Percentiles rank a stretch among this genome's conserved stretches.
Conservation (phyloP, 2,329 filamentous ascomycete species). For the Botrytis tulipae region DNA sequence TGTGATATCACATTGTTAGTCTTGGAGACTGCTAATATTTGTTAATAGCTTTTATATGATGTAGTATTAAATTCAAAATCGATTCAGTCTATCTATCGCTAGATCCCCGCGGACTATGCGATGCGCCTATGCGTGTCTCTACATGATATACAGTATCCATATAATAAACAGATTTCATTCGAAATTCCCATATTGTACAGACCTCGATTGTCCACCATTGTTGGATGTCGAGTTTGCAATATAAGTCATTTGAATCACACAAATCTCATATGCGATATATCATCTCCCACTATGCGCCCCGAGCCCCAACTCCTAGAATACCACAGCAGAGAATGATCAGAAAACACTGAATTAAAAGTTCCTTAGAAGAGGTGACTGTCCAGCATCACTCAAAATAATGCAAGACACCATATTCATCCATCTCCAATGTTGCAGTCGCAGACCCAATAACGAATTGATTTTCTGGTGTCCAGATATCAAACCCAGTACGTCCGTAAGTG, state of each 20-base stretch:
- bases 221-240: not conserved
- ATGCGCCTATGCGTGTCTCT: too few species aligned
- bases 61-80: too few species aligned
- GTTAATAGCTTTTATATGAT: not conserved
- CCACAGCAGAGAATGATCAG: accelerated
- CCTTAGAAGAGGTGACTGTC: not conserved
- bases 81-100: too few species aligned
- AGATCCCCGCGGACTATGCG: too few species aligned
- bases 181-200: not conserved
- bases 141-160: not conserved
- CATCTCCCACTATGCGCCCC: not conserved
- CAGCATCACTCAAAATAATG: not conserved
- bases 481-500: not conserved
- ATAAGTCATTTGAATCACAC: not conserved
- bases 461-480: not conserved
- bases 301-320: not conserved
- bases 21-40: too few species aligned
- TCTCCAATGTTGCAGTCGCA: not conserved
- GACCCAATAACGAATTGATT: too few species aligned
- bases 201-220: too few species aligned
- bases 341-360: not conserved
- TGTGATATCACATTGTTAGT: not conserved
- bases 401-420: not conserved
- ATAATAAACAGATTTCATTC: not conserved
- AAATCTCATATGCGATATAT: not conserved